These are phyloP conservation scores for Amanita pseudoporphyria DNA, from an alignment of 768 basidiomycete species.

Conservation along the genomic window DNA sequence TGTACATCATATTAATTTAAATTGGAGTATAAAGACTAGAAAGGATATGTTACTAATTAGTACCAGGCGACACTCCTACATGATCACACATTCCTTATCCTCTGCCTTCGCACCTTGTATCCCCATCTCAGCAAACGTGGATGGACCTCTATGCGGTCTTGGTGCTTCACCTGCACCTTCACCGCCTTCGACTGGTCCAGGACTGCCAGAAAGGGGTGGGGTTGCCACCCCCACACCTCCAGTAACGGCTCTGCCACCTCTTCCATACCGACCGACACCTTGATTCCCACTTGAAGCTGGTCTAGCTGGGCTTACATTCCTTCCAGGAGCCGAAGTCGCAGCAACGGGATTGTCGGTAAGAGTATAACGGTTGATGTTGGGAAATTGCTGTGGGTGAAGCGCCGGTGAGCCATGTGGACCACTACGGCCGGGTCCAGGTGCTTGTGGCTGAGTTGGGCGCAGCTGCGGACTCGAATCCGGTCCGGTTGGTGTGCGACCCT, in stretches of 20 bases:
- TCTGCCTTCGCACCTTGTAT: conserved; percentile 70
- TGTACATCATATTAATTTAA: background rate
- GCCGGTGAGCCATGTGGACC: background rate
- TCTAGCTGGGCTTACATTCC: conserved; percentile 11
- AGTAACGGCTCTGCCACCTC: conserved; percentile 12
- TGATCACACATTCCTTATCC: conserved; percentile 79
- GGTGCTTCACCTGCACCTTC: background rate
- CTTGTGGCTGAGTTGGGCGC: background rate
- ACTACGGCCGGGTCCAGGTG: too few relatives aligned
- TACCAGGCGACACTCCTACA: too few relatives aligned
- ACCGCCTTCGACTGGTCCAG: background rate
- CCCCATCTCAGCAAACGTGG: conserved; percentile 94
- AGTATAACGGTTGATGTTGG: conserved; percentile 35
- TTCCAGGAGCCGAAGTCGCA: background rate
- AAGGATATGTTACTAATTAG: background rate
- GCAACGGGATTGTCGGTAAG: conserved; percentile 30
- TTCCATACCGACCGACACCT: conserved; percentile 5
- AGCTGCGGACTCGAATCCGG: conserved; percentile 1
- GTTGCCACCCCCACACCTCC: conserved; percentile 9
- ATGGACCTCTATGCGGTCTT: conserved; percentile 31
- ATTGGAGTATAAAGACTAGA: background rate
- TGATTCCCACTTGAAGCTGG: conserved; percentile 4
- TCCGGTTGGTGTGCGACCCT: background rate
- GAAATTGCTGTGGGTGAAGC: conserved; percentile 20
- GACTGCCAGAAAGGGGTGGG: background rate